phyloP scores from a whole-genome alignment of 768 basidiomycete genomes.

The Lactifluus volemus region DNA sequence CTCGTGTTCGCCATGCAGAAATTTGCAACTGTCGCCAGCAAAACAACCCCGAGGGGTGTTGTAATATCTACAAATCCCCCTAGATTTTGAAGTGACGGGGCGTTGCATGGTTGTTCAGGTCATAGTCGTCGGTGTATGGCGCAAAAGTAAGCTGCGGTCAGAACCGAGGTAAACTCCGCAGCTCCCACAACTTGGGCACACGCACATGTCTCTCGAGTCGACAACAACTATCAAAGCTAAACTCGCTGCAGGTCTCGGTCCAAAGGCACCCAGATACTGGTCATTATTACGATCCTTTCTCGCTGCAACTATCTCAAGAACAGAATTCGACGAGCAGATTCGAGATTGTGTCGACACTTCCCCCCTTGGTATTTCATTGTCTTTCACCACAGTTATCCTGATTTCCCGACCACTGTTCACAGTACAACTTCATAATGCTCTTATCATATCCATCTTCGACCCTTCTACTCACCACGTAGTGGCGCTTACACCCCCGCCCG shows the following conservation, averaged over 20 bases:
- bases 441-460: slow-evolving; percentile 78
- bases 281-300: slow-evolving; percentile 57
- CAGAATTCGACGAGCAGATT: slow-evolving; percentile 68
- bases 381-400: background rate
- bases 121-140: slow-evolving; percentile 10
- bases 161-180: slow-evolving; percentile 2
- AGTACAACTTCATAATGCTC: slow-evolving; percentile 78
- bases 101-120: slow-evolving; percentile 27
- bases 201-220: slow-evolving; percentile 65
- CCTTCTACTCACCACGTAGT: slow-evolving; percentile 64
- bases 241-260: slow-evolving; percentile 51
- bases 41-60: slow-evolving; percentile 58
- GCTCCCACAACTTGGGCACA: background rate
- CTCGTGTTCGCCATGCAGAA: slow-evolving; percentile 52
- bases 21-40: slow-evolving; percentile 63
- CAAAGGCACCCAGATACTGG: slow-evolving; percentile 55
- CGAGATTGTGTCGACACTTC: slow-evolving; percentile 53
- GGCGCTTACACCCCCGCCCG: slow-evolving; percentile 56
- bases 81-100: slow-evolving; percentile 59
- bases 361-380: slow-evolving; percentile 33
- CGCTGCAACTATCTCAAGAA: slow-evolving; percentile 55
- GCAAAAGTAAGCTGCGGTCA: background rate
- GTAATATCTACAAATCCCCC: slow-evolving; percentile 67
- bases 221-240: slow-evolving; percentile 67
- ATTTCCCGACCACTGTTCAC: background rate